phyloP scores from a whole-genome alignment of 2,329 filamentous ascomycete genomes.

The Xylaria sp. region DNA sequence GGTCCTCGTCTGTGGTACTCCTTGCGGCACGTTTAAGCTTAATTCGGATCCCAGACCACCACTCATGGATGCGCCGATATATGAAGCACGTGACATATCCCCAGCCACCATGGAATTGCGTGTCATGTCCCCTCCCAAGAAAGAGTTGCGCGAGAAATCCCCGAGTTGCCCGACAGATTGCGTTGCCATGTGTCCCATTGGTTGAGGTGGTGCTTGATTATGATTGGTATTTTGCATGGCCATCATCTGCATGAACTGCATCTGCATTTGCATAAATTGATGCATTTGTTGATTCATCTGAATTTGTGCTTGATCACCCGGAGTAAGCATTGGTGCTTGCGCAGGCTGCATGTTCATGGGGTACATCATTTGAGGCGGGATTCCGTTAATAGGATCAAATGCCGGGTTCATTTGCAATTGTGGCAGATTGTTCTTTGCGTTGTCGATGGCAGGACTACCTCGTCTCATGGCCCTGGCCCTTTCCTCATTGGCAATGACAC shows the following conservation, averaged over 20 bases:
- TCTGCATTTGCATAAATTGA: conserved; percentile 92
- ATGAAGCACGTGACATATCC: conserved; percentile 29
- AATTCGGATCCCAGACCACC: conserved; percentile 56
- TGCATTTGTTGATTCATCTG: conserved; percentile 86
- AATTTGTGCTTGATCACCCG: conserved; percentile 78
- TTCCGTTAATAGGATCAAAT: conserved; percentile 61
- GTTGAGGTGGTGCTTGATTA: conserved; percentile 44
- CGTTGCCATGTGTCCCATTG: conserved; percentile 54
- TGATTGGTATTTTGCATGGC: conserved; percentile 54
- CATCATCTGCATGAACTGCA: conserved; percentile 94
- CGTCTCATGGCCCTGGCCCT: conserved; percentile 79
- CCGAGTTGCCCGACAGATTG: conserved; percentile 58
- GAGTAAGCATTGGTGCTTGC: conserved; percentile 57
- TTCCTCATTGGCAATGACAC: conserved; percentile 88
- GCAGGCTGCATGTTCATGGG: conserved; percentile 52
- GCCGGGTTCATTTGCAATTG: conserved; percentile 51
- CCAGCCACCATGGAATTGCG: conserved; percentile 48
- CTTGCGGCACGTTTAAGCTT: conserved; percentile 56
- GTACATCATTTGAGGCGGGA: conserved; percentile 63
- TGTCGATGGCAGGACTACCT: conserved; percentile 77
- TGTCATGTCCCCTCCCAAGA: conserved; percentile 39
- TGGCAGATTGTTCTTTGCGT: conserved; percentile 53
- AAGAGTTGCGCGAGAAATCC: conserved; percentile 46
- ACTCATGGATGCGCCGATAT: conserved; percentile 41
- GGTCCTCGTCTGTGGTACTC: conserved; percentile 67